Conservation (phyloP, 306 rosid genomes). For the Urtica urens region DNA sequence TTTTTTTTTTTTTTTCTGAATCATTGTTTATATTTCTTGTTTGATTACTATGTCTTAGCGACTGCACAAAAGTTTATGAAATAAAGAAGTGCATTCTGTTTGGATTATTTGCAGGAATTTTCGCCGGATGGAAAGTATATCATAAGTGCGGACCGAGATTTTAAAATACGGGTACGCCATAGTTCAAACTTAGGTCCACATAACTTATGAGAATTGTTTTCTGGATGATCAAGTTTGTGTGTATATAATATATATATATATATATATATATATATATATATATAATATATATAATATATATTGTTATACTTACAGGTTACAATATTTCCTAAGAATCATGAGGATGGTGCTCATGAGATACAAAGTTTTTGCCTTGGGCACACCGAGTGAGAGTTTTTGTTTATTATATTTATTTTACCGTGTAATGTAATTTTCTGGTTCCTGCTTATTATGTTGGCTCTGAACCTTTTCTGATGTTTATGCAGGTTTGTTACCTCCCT, state of each 20-base stretch:
- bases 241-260: too few relatives aligned
- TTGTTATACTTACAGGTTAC: constrained; percentile 43
- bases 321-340: constrained; percentile 52
- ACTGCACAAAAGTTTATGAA: not conserved
- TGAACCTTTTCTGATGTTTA: constrained; percentile 4
- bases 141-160: constrained; percentile 86
- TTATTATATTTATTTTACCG: not conserved
- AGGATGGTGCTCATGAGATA: constrained; percentile 76
- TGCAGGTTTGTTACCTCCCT: constrained; percentile 78
- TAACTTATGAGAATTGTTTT: too few relatives aligned
- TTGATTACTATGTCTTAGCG: constrained; percentile 6
- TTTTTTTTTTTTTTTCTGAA: too few relatives aligned
- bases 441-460: not conserved
- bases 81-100: too few relatives aligned
- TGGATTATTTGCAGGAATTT: constrained; percentile 47
- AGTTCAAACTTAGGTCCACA: constrained; percentile 14
- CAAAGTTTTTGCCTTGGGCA: constrained; percentile 92
- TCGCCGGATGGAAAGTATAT: constrained; percentile 63
- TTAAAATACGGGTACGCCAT: constrained; percentile 75
- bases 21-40: not conserved
- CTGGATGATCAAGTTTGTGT: too few relatives aligned
- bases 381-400: constrained; percentile 50
- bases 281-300: too few relatives aligned
- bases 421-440: not conserved
- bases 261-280: too few relatives aligned